These are phyloP conservation scores for Zymoseptoria pseudotritici DNA, from an alignment of 2,329 filamentous ascomycete species.

Conservation along the genomic window DNA sequence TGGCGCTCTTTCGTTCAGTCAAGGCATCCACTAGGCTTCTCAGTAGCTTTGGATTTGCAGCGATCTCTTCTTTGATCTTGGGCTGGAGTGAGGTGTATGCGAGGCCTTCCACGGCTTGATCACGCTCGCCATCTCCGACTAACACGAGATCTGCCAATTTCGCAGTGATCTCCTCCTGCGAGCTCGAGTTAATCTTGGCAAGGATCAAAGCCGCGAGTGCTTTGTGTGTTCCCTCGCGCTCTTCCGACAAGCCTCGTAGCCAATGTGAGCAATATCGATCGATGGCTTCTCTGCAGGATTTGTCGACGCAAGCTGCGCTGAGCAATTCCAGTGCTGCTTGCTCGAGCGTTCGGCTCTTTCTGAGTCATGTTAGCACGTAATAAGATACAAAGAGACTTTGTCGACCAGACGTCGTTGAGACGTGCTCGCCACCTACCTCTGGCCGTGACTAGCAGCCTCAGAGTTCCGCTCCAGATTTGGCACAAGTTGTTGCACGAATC, in stretches of 20 bases:
- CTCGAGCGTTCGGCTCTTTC: constrained; percentile 80
- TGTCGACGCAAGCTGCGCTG: constrained; percentile 83
- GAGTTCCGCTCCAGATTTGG: constrained; percentile 46
- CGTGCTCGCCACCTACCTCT: constrained; percentile 20
- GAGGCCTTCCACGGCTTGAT: constrained; percentile 75
- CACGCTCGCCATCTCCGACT: constrained; percentile 35
- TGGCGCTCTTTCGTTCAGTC: constrained; percentile 37
- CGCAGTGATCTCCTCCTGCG: constrained; percentile 21
- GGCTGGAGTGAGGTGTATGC: constrained; percentile 86
- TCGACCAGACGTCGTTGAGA: neutral
- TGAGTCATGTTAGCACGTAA: constrained; percentile 36
- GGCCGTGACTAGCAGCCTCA: constrained; percentile 24
- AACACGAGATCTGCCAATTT: constrained; percentile 26
- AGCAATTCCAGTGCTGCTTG: constrained; percentile 81
- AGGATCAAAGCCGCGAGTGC: constrained; percentile 47
- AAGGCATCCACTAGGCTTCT: constrained; percentile 61
- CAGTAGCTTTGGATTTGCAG: constrained; percentile 60
- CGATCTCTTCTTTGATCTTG: constrained; percentile 73
- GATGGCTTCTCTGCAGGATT: constrained; percentile 73
- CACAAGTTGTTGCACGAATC: constrained; percentile 71
- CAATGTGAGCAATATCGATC: constrained; percentile 78
- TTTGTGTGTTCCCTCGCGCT: constrained; percentile 23
- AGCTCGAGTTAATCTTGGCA: constrained; percentile 39
- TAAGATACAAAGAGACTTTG: neutral
- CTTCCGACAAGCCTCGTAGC: constrained; percentile 70